A percentile compares a stretch with the other conserved stretches of the same genome.
Evolutionary conservation across 306 rosid genomes (phyloP).

Genomic region (Coriaria nepalensis): DNA sequence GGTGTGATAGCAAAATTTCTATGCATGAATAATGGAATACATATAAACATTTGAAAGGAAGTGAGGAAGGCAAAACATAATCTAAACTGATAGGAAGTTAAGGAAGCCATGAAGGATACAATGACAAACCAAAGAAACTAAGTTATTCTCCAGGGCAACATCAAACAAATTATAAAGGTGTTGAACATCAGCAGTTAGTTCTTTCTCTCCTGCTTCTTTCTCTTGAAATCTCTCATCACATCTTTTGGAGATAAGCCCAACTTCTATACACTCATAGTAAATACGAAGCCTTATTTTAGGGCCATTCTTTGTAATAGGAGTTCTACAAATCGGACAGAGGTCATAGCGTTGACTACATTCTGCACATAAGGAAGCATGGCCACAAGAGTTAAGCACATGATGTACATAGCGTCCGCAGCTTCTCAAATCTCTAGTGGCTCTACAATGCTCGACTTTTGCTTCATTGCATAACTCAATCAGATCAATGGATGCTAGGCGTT

Average conservation of each 20-base stretch:
- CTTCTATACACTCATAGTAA: conserved; percentile 67
- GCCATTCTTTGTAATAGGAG: conserved; percentile 46
- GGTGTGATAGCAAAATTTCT: too few species aligned
- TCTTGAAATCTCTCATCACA: conserved; percentile 68
- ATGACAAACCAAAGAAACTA: conserved; percentile 77
- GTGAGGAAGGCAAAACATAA: background rate
- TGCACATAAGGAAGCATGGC: conserved; percentile 89
- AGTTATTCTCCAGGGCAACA: conserved; percentile 92
- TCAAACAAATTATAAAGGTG: conserved; percentile 81
- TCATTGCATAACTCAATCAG: conserved; percentile 78
- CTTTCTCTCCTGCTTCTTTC: conserved; percentile 61
- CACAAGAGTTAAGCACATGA: conserved; percentile 61
- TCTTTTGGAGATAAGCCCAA: conserved; percentile 74
- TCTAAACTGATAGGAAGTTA: background rate
- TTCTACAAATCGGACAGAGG: conserved; percentile 79
- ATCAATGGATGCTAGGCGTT: conserved; percentile 75
- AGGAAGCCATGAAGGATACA: conserved; percentile 58
- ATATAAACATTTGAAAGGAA: background rate
- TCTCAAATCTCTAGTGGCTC: conserved; percentile 96
- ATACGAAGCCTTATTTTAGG: conserved; percentile 54
- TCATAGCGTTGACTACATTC: conserved; percentile 91
- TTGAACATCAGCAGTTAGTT: conserved; percentile 59
- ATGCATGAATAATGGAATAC: too few species aligned
- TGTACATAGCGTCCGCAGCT: conserved; percentile 85
- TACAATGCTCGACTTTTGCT: conserved; percentile 86